Evolutionary conservation across 805 yeast species (phyloP).

Genomic region (Monosporozyma aerobia): DNA sequence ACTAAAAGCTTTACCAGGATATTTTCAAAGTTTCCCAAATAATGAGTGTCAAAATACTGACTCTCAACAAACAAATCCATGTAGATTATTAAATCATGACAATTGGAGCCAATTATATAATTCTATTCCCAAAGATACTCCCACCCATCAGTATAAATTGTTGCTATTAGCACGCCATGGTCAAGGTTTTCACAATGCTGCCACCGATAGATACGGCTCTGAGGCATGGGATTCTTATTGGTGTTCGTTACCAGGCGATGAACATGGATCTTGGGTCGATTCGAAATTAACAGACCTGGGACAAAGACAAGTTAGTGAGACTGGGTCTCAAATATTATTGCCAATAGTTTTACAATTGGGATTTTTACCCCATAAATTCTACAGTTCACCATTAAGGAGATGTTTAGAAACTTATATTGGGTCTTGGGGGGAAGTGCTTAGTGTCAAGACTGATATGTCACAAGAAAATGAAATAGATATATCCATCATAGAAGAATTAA

Average conservation of each 20-base stretch:
- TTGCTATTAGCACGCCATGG: constrained; percentile 44
- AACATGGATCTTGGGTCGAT: constrained; percentile 41
- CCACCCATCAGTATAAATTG: constrained; percentile 13
- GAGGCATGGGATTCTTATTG: constrained; percentile 49
- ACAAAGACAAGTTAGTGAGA: constrained; percentile 46
- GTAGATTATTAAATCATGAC: constrained; percentile 8
- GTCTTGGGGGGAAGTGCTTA: constrained; percentile 47
- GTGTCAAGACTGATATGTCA: constrained; percentile 9
- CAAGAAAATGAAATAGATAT: constrained; percentile 12
- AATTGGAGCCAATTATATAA: constrained; percentile 17
- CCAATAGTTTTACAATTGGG: constrained; percentile 32
- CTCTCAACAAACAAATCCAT: constrained; percentile 7
- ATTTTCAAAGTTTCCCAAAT: constrained; percentile 9
- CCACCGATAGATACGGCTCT: constrained; percentile 45
- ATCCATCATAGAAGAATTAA: constrained; percentile 34
- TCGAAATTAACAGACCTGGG: constrained; percentile 51
- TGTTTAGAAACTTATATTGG: constrained; percentile 45
- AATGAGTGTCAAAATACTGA: constrained; percentile 4
- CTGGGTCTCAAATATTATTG: constrained; percentile 15
- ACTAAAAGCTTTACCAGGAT: constrained; percentile 12
- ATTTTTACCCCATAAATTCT: constrained; percentile 48
- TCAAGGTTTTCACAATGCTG: constrained; percentile 56
- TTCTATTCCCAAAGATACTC: constrained; percentile 17
- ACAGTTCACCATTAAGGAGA: constrained; percentile 56
- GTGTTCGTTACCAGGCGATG: constrained; percentile 45